Base-by-base conservation (phyloP, 371 early-diverging fungal genomes). In the Smittium culicis region DNA sequence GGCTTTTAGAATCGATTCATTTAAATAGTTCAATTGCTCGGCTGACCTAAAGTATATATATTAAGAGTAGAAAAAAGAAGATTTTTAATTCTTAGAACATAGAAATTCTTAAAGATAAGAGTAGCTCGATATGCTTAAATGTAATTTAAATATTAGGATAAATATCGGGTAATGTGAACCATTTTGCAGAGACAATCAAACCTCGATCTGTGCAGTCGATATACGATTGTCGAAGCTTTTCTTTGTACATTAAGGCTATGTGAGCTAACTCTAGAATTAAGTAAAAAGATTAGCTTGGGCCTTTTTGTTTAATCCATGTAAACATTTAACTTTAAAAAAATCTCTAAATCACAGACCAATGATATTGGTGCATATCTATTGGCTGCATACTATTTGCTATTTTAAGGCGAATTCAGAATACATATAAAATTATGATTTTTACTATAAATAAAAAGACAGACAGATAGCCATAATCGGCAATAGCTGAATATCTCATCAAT, bases 171-270 rank as follows among this genome's bases (percentile, higher is more conserved):
- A 16, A 28, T 20, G 35, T n/a, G 65, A 81, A 85, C 87, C 89
- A 89, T 76, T 88, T 86, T 25, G 84, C 83, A 2, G 87, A 76
- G 68, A 81, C 78, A 63, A 80, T 77, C 34, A 89, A 77, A 16
- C 89, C 88, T 5, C 88, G 78, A 34, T 85, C 83, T 20, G 81
- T 80, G 69, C 89, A 89, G 3, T 86, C 80, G 8, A 81, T 70
- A 8, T 82, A 74, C 0, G 87, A 81, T 66, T 83, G 67, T 25
- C 81, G 74, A 31, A 83, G 67, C 45, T 77, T 71, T 2, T n/a
- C 60, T 59, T 45, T 45, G 20, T 11, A 45, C 45, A 45, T 45
- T 45, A 45, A n/a, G n/a, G n/a, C n/a, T n/a, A n/a, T n/a, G n/a
- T n/a, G n/a, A n/a, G n/a, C n/a, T n/a, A n/a, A n/a, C n/a, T n/a